Evolutionary conservation across 148 eudicot genomes (phyloP), one percentile per base, ranked within the genome.

Genomic region (Limonium bicolor): DNA sequence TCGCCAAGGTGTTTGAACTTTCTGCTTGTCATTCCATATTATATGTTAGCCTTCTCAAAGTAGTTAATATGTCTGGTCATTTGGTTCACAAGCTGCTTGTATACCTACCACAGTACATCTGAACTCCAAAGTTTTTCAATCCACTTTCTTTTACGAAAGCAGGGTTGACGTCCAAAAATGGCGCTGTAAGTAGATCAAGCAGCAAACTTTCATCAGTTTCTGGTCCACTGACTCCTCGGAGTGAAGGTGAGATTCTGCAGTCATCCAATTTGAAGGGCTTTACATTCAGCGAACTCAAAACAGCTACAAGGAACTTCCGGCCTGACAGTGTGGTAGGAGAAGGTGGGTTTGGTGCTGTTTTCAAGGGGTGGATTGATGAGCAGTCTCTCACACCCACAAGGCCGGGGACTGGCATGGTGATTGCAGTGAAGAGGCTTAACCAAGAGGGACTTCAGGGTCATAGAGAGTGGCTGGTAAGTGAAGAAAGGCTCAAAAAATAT

Each of bases 291-390:
- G 76, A 74, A 41, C 71, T 74, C 36, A 66, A 37, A 49, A 46
- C 53, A 0, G 66, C 73, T 20, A 74, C 80, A n/a, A 52, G 76
- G 37, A 70, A 70, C 40, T 74, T 74, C 50, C 69, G 73, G 6
- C 73, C 80, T 0, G 80, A 70, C 50, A 63, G 76, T 36, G 70
- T 74, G 15, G 35, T 74, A 51, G 76, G 76, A 10, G 76, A 59
- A 57, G 80, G 80, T 27, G 80, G 80, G 12, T 74, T 74, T 46
- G 80, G 75, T 36, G 69, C 75, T 2, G 79, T 73, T 56, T 73
- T 56, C 46, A 73, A 69, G 46, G 75, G 79, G 36, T 73, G 79
- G 79, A 46, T 73, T 11, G 75, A 69, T 39, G 75, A 73, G 61
- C 55, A 58, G 8, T 53, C 71, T 0, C 42, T 69, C 24, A 41